Percentiles rank a stretch among this genome's conserved stretches.
Conservation (phyloP, 768 basidiomycete species). For the Tubosaeta sp. region DNA sequence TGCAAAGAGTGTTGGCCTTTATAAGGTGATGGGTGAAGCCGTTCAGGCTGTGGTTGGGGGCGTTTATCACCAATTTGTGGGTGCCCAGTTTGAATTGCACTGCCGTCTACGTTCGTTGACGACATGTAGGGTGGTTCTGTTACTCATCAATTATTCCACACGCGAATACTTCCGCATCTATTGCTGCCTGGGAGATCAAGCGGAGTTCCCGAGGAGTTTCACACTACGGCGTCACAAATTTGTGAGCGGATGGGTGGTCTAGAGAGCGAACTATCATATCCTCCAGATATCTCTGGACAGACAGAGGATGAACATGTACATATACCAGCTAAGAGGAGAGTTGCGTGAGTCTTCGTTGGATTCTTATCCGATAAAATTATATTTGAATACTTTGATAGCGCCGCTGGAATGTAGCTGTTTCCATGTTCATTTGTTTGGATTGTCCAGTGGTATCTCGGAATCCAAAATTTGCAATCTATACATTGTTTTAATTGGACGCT, state of each 20-base stretch:
- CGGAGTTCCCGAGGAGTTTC: conserved; percentile 31
- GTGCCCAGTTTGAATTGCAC: conserved; percentile 32
- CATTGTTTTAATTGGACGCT: conserved; percentile 7
- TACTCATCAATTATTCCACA: conserved; percentile 32
- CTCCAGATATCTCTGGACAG: background rate
- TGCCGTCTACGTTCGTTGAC: conserved; percentile 4
- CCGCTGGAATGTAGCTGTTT: conserved; percentile 11
- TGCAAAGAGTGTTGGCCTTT: conserved; percentile 58
- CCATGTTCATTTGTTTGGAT: conserved; percentile 4
- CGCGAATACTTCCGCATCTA: conserved; percentile 32
- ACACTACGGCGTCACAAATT: conserved; percentile 20
- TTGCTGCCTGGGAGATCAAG: conserved; percentile 24
- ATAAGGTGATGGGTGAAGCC: conserved; percentile 73
- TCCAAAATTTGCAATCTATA: conserved; percentile 7
- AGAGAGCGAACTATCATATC: conserved; percentile 17
- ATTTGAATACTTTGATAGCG: conserved; percentile 10
- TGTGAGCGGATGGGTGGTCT: conserved; percentile 31
- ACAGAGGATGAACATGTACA: conserved; percentile 6
- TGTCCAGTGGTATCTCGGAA: conserved; percentile 4
- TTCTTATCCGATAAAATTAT: background rate
- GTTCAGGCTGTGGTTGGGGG: conserved; percentile 76
- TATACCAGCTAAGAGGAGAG: conserved; percentile 14
- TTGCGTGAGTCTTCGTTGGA: conserved; percentile 19
- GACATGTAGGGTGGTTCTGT: conserved; percentile 29
- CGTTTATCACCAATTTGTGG: conserved; percentile 75